Base-by-base conservation (phyloP, 495 filamentous ascomycete species). In the Penicillium herquei region DNA sequence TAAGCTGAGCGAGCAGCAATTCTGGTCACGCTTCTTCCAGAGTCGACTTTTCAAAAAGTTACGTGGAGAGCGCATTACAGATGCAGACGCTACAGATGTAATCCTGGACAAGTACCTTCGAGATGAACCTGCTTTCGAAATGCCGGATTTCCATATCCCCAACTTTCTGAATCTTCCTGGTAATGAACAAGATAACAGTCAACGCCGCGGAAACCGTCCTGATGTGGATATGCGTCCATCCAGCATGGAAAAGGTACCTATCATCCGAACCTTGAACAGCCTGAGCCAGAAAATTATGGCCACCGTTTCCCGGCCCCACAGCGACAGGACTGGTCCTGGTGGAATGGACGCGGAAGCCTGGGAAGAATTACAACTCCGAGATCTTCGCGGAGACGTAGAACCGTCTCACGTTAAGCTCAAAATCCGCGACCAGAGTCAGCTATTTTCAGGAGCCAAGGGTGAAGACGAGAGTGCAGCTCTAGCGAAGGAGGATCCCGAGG, bases 1-100 rank as follows among this genome's bases (percentile, higher is more conserved):
- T 3, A 89, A 88, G 55, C 65, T 96, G 26, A 81, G 74, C 40
- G 89, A 95, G 64, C 78, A 80, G 51, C 84, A 87, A 30, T 98
- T 98, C 68, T 98, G 93, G 92, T 85, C 84, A 11, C 81, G 89
- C 40, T 98, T 98, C 70, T 98, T 98, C 73, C 81, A 87, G 61
- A 92, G 89, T 67, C 81, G 88, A 42, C 76, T 98, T 13, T 91
- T 89, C 54, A 97, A 96, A 70, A 93, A 93, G 65, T 75, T 98
- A 42, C 90, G 91, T 49, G 94, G 94, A 32, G 90, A 96, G 71
- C 87, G 88, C 34, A 81, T 95, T 18, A 82, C 82, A 1, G 90
- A 91, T 7, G 74, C 75, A 0, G 93, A 96, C 67, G 70, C 83
- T 31, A 79, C 81, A 1, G 90, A 96, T 68, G 73, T 81, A 12